Evolutionary conservation across 192 early-diverging fungal genomes (phyloP).

Genomic region (Linnemannia schmuckeri): DNA sequence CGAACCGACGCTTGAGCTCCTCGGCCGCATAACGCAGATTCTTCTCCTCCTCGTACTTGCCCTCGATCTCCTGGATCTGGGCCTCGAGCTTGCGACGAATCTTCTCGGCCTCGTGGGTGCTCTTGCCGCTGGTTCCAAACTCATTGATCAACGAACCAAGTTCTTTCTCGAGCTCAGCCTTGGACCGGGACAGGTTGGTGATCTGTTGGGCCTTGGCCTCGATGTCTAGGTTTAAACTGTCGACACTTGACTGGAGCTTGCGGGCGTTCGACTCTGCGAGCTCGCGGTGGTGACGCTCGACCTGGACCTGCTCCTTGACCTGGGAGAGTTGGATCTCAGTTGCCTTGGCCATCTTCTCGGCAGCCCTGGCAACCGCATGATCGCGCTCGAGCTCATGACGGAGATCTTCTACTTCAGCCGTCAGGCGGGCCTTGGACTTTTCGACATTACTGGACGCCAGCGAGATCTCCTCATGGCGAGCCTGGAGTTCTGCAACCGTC

Average conservation of each 20-base stretch:
- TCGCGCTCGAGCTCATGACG: slow-evolving; percentile 81
- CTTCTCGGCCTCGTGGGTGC: slow-evolving; percentile 83
- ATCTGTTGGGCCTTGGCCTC: slow-evolving; percentile 70
- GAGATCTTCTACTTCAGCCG: slow-evolving; percentile 82
- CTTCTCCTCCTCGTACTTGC: slow-evolving; percentile 76
- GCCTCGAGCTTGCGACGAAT: slow-evolving; percentile 72
- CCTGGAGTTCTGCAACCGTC: slow-evolving; percentile 43
- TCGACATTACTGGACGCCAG: slow-evolving; percentile 72
- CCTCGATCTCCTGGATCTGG: slow-evolving; percentile 69
- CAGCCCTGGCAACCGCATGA: slow-evolving; percentile 74
- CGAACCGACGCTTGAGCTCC: slow-evolving; percentile 75
- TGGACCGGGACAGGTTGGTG: slow-evolving; percentile 67
- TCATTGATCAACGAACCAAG: slow-evolving; percentile 77
- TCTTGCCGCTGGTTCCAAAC: slow-evolving; percentile 79
- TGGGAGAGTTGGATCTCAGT: slow-evolving; percentile 68
- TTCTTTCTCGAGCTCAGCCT: slow-evolving; percentile 76
- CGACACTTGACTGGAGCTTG: slow-evolving; percentile 69
- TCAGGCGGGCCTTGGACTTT: slow-evolving; percentile 75
- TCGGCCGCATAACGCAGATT: slow-evolving; percentile 66
- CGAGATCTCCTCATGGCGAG: slow-evolving; percentile 63
- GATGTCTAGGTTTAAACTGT: slow-evolving; percentile 69
- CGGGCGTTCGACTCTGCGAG: slow-evolving; percentile 70
- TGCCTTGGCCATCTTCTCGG: slow-evolving; percentile 72
- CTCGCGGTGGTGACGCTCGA: slow-evolving; percentile 71
- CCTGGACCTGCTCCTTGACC: slow-evolving; percentile 68